Percentiles rank a stretch among this genome's conserved stretches.
phyloP scores from a whole-genome alignment of 2,329 filamentous ascomycete species.

The Fusarium sp. region DNA sequence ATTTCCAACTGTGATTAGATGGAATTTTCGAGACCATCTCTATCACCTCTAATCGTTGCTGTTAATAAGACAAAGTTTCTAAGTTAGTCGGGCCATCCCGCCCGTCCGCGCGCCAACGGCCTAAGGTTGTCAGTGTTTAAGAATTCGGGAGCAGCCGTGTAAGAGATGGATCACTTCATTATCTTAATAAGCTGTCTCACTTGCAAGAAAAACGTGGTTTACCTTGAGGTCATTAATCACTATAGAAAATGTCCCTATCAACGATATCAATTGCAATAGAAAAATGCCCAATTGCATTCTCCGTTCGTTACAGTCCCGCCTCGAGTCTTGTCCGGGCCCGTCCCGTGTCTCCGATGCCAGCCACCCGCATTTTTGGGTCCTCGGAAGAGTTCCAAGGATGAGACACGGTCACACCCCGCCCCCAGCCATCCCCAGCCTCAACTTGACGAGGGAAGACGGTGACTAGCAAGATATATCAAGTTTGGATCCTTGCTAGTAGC shows the following conservation, averaged over 20 bases:
- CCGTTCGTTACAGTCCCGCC: conserved; percentile 26
- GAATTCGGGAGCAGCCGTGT: conserved; percentile 14
- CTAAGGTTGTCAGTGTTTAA: not conserved
- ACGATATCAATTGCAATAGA: not conserved
- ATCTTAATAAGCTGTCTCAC: not conserved
- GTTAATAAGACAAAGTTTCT: conserved; percentile 33
- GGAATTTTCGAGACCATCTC: not conserved
- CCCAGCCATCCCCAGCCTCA: conserved; percentile 41
- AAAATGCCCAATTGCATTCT: not conserved
- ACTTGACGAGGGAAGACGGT: conserved; percentile 22
- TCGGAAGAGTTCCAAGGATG: conserved; percentile 18
- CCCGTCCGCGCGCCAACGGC: conserved; percentile 33
- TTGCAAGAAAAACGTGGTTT: not conserved
- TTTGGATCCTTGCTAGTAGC: conserved; percentile 32
- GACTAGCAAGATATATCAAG: conserved; percentile 23
- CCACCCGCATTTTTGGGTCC: conserved; percentile 36
- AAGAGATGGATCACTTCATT: conserved; percentile 2
- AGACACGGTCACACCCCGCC: conserved; percentile 30
- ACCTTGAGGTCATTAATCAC: not conserved
- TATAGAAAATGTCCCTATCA: not conserved
- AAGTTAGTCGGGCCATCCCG: conserved; percentile 43
- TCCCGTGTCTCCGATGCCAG: conserved; percentile 37
- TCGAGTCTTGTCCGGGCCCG: conserved; percentile 19
- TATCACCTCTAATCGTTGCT: not conserved
- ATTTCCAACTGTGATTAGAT: not conserved